Base-by-base conservation (phyloP, 768 basidiomycete genomes). In the Sarcodon aspratus region DNA sequence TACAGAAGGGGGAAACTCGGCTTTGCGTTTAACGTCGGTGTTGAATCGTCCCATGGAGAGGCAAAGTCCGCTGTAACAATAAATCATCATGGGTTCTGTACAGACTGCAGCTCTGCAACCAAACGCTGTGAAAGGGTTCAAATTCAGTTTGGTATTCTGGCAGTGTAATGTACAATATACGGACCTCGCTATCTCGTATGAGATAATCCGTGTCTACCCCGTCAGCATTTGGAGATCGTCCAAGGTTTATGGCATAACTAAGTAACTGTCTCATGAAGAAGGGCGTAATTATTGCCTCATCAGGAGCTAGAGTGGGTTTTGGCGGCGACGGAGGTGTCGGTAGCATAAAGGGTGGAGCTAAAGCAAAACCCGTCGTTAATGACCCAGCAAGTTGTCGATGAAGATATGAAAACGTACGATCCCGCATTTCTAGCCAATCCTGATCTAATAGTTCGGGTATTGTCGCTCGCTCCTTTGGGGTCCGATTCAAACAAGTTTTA, bases 361-460 rank as follows among this genome's bases (percentile, higher is more conserved):
- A 51, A 44, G 56, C 48, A 31, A 61, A 58, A 11, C 62, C 59
- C 3, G 63, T 48, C 47, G 58, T 54, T 13, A 64, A 62, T 67
- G 36, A 38, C 37, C 6, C 7, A 18, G n/a, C n/a, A 40, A 21
- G 3, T 21, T n/a, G 33, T 10, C 27, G 36, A 15, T 42, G 38
- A 44, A 21, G 33, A 48, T 45, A 38, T 44, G 42, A 57, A 50
- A 47, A 69, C 72, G 59, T 51, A 79, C 79, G 65, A 60, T 79
- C 78, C 51, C 69, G 73, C 74, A 79, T 75, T 9, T 73, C 71
- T 47, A 93, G 60, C 84, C 93, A 95, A 49, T 79, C 79, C 57
- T 93, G 80, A 45, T 79, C 76, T 56, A 97, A 61, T 59, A 99
- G 66, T 59, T 93, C 80, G 2, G 90, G 89, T 52, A 98, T 97